Conservation (phyloP, 257 asterid species). For the Buddleja alternifolia region DNA sequence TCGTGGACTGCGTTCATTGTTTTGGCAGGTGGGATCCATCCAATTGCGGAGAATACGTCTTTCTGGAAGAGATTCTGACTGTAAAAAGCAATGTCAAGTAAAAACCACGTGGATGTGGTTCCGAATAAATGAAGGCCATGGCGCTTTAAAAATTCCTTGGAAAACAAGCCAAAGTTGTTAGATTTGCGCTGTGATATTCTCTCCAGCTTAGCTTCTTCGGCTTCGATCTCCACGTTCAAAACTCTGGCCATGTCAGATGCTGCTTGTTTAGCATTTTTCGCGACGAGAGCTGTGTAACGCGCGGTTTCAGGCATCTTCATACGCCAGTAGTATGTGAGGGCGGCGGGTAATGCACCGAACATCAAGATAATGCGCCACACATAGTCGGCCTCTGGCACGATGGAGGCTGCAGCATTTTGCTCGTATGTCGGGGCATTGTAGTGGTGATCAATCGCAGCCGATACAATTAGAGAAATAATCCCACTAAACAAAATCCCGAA, state of each 20-base stretch:
- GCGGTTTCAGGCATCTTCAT: conserved; percentile 30
- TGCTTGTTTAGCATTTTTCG: conserved; percentile 14
- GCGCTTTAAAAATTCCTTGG: conserved; percentile 41
- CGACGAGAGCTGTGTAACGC: conserved; percentile 22
- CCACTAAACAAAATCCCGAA: conserved; percentile 20
- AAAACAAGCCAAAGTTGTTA: conserved; percentile 9
- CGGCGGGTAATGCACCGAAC: conserved; percentile 22
- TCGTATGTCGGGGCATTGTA: background rate
- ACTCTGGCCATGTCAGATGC: conserved; percentile 22
- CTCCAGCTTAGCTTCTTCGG: conserved; percentile 12
- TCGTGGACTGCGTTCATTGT: conserved; percentile 43
- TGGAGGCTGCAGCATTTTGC: background rate
- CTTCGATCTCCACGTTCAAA: conserved; percentile 8
- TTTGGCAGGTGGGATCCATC: conserved; percentile 35
- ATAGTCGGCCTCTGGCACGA: conserved; percentile 15
- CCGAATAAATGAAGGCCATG: conserved; percentile 53
- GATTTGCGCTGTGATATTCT: background rate
- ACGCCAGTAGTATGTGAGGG: conserved; percentile 21
- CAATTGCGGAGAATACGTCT: conserved; percentile 47
- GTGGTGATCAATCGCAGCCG: background rate
- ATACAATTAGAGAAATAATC: background rate
- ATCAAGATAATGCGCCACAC: conserved; percentile 20
- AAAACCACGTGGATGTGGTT: conserved; percentile 44
- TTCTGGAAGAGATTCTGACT: conserved; percentile 53
- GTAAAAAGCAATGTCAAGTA: conserved; percentile 48